Conservation (phyloP, 176 grass and related monocot genomes). For the Aegilops sharonensis region DNA sequence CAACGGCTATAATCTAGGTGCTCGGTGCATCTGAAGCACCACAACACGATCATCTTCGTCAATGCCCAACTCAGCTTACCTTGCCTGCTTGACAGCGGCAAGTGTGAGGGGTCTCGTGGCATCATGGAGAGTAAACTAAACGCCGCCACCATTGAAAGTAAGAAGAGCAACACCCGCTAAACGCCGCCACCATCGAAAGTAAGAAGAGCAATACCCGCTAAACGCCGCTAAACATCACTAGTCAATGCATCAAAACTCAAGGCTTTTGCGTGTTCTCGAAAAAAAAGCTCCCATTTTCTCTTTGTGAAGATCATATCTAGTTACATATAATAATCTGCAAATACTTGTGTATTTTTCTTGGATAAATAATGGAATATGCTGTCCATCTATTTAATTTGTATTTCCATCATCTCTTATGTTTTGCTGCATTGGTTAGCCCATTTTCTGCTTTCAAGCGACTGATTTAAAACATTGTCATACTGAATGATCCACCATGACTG, state of each 20-base stretch:
- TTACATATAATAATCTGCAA: background rate
- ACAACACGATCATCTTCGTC: background rate
- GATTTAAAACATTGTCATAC: background rate
- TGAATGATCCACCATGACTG: conserved; percentile 1
- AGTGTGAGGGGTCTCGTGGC: background rate
- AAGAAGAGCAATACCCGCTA: too few species aligned
- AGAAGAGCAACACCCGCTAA: too few species aligned
- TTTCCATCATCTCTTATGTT: background rate
- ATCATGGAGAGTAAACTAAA: too few species aligned
- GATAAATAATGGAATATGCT: background rate
- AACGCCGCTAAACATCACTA: too few species aligned
- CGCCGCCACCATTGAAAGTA: too few species aligned
- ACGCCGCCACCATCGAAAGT: too few species aligned
- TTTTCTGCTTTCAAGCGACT: conserved; percentile 1
- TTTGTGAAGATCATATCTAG: conserved; percentile 6
- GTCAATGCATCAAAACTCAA: background rate
- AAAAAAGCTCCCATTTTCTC: background rate
- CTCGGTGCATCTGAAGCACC: background rate
- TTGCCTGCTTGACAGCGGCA: background rate
- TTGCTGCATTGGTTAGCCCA: background rate
- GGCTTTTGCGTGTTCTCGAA: background rate
- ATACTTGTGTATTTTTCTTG: background rate
- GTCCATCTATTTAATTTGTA: background rate
- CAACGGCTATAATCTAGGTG: too few species aligned
- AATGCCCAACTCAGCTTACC: background rate